These are phyloP conservation scores for Ustilago lituana DNA, from an alignment of 1,284 basidiomycete genomes.

Conservation along the genomic window DNA sequence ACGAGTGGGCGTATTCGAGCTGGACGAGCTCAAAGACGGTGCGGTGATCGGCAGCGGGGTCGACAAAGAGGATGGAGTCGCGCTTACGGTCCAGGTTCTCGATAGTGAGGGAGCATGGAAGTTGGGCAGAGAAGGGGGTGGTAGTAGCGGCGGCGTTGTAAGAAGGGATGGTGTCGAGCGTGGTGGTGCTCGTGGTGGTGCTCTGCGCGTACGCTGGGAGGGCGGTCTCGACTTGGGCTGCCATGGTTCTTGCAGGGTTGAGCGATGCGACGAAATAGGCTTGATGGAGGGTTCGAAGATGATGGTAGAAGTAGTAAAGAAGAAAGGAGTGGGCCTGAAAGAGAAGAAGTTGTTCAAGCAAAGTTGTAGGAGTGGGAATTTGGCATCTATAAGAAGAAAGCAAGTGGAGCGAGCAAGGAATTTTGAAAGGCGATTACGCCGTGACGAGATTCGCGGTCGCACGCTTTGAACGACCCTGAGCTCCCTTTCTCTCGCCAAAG, in stretches of 20 bases:
- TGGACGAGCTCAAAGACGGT: conserved; percentile 39
- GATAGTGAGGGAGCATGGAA: conserved; percentile 39
- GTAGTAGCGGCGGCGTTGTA: conserved; percentile 31
- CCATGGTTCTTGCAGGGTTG: conserved; percentile 11
- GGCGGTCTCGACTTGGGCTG: conserved; percentile 7
- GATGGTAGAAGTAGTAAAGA: conserved; percentile 15
- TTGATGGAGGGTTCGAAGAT: too few species aligned
- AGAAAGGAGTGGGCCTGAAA: background rate
- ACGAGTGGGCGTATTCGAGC: conserved; percentile 22
- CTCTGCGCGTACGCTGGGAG: conserved; percentile 33
- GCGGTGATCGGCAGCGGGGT: conserved; percentile 10
- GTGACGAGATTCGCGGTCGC: too few species aligned
- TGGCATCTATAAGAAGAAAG: background rate
- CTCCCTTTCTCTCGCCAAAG: too few species aligned
- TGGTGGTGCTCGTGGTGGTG: conserved; percentile 38
- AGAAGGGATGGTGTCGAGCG: conserved; percentile 35
- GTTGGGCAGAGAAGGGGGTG: conserved; percentile 25
- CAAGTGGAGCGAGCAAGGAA: background rate
- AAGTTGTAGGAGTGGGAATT: too few species aligned
- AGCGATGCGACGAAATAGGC: too few species aligned
- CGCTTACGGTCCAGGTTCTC: conserved; percentile 41
- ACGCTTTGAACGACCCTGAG: too few species aligned
- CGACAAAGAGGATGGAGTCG: conserved; percentile 35
- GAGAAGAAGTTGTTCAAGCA: too few species aligned
- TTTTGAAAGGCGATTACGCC: conserved; percentile 2